phyloP scores from a whole-genome alignment of 2,329 filamentous ascomycete species.

The Parafenestella ontariensis region DNA sequence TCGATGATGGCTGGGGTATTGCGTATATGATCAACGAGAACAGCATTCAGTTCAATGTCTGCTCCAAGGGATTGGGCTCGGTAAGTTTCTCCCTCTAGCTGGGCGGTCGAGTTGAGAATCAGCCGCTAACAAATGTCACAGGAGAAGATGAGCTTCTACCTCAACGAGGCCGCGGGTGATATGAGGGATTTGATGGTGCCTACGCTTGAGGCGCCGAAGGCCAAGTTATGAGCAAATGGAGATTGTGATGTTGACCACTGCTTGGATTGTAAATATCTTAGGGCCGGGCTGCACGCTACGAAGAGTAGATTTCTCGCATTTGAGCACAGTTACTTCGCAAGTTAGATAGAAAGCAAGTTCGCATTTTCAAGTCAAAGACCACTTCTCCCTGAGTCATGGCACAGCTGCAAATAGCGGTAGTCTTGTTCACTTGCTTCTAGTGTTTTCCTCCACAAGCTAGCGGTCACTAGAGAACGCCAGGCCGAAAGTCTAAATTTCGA shows the following conservation, averaged over 20 bases:
- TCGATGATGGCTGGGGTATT: slow-evolving; percentile 94
- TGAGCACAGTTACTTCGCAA: not conserved
- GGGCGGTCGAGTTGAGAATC: no score
- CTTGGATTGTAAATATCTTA: not conserved
- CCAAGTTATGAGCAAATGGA: slow-evolving; percentile 76
- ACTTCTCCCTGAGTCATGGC: not conserved
- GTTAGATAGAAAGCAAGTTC: not conserved
- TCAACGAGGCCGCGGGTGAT: slow-evolving; percentile 91
- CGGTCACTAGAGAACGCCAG: not conserved
- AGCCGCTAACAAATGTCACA: slow-evolving; percentile 26
- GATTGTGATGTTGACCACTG: not conserved
- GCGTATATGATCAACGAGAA: slow-evolving; percentile 99
- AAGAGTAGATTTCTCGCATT: not conserved
- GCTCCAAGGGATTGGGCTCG: slow-evolving; percentile 88
- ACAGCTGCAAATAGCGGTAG: not conserved
- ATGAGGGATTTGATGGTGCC: slow-evolving; percentile 85
- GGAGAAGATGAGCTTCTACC: slow-evolving; percentile 92
- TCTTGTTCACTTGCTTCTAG: no score
- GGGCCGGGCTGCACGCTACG: not conserved
- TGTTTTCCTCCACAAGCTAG: no score
- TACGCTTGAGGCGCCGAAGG: slow-evolving; percentile 79
- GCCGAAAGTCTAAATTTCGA: not conserved
- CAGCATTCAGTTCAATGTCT: slow-evolving; percentile 97
- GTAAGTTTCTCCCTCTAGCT: slow-evolving; percentile 33
- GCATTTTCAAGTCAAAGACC: not conserved